phyloP scores from a whole-genome alignment of 768 basidiomycete genomes.

The Suillus cothurnatus region DNA sequence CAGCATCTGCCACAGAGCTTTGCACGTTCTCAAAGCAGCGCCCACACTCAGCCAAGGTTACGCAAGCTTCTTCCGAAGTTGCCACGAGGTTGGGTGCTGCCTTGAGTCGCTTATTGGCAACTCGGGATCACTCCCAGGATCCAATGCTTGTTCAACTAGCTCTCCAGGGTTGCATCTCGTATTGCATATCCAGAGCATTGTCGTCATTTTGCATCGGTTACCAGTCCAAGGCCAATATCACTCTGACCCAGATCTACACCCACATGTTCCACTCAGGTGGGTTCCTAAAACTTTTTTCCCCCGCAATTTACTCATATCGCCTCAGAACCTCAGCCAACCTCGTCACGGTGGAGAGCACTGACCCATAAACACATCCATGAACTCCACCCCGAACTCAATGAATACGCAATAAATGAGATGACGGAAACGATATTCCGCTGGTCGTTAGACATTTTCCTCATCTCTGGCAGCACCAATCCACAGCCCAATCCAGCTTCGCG shows the following conservation, averaged over 20 bases:
- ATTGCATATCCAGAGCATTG: conserved; percentile 67
- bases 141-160: conserved; percentile 77
- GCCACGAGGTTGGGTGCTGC: conserved; percentile 63
- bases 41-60: conserved; percentile 40
- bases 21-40: conserved; percentile 53
- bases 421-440: conserved; percentile 75
- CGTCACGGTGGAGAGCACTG: conserved; percentile 75
- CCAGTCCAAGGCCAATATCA: conserved; percentile 66
- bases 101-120: conserved; percentile 60
- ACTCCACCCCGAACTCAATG: conserved; percentile 65
- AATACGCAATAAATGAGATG: conserved; percentile 71
- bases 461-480: conserved; percentile 59
- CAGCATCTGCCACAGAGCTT: conserved; percentile 72
- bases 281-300: conserved; percentile 19
- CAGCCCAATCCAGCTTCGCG: conserved; percentile 39
- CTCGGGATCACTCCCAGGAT: conserved; percentile 72
- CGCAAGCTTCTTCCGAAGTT: conserved; percentile 61
- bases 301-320: conserved; percentile 18
- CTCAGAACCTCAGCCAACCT: conserved; percentile 74
- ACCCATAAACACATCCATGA: conserved; percentile 69
- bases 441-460: conserved; percentile 65
- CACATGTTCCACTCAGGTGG: conserved; percentile 58
- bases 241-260: conserved; percentile 61
- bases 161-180: conserved; percentile 68
- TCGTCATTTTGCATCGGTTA: conserved; percentile 76